Base-by-base conservation (phyloP, 306 rosid species). In the Carpinus fangiana region DNA sequence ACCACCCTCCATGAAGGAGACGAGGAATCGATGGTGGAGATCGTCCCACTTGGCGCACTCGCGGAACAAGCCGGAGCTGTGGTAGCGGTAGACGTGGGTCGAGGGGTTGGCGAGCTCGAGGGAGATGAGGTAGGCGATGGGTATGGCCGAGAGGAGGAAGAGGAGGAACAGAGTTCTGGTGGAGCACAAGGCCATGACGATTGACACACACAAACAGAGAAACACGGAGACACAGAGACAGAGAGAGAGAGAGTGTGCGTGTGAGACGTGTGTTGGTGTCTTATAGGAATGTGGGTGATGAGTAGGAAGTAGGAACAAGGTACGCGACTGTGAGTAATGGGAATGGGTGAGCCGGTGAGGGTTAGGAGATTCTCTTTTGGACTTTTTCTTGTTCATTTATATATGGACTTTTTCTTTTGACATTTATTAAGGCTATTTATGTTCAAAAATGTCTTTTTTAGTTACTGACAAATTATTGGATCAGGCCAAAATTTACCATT, bases 21-120 rank as follows among this genome's bases (percentile, higher is more conserved):
- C 75, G 38, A 92, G 75, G 86, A 95, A 95, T 41, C 97, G 97
- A 60, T 76, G 73, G 82, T 84, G 11, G 71, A 45, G 87, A 23
- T 87, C 80, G 80, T 92, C 98, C 98, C 98, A 95, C 78, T 90
- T 95, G 60, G 85, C 83, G 70, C 92, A 87, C 81, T 94, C 98
- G 67, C 90, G 81, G 60, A 94, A 74, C 90, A 86, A 92, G 46
- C 95, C 88, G 64, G 78, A 1, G 85, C 93, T 80, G 86, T 87
- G 92, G 76, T 94, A 94, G 85, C 81, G 80, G 66, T 86, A 94
- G 23, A 90, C 91, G 70, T 91, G 95, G 60, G 89, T 83, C 2
- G 89, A 1, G 43, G 93, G 89, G 1, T 79, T 55, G 17, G 92
- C 83, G 50, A 89, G 84, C 86, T 94, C 97, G 1, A 92, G 72